Evolutionary conservation across 441 rosid genomes (phyloP).

Genomic region (Croton laevigatus): DNA sequence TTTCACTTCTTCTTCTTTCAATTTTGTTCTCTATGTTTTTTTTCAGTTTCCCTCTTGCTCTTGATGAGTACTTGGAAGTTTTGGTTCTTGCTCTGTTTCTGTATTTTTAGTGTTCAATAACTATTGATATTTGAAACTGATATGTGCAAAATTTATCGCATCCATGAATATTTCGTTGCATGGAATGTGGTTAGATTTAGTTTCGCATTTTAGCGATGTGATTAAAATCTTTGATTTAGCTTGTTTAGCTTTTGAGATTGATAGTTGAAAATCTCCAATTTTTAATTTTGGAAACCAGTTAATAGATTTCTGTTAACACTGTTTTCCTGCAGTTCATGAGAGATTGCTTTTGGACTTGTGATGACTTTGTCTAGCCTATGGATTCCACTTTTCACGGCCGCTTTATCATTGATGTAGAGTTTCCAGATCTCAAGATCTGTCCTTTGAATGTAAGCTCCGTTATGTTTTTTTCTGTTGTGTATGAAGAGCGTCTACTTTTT

Average conservation of each 20-base stretch:
- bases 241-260: background rate
- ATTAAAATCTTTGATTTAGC: background rate
- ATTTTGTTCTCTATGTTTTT: background rate
- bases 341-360: conserved; percentile 62
- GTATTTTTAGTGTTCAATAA: background rate
- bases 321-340: conserved; percentile 57
- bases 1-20: background rate
- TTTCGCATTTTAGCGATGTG: background rate
- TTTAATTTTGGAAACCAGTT: background rate
- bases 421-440: conserved; percentile 71
- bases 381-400: conserved; percentile 68
- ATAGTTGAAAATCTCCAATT: background rate
- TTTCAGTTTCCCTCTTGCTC: background rate
- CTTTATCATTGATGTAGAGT: conserved; percentile 83
- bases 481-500: background rate
- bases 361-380: conserved; percentile 81
- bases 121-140: background rate
- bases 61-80: conserved; percentile 5
- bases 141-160: background rate
- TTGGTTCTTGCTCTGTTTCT: background rate
- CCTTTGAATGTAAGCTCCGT: conserved; percentile 56
- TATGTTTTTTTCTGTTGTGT: conserved; percentile 5
- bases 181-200: background rate
- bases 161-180: background rate
- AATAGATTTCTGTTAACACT: conserved; percentile 8